These are phyloP conservation scores for Nectriaceae sp. DNA, from an alignment of 2,329 filamentous ascomycete genomes.

Conservation along the genomic window DNA sequence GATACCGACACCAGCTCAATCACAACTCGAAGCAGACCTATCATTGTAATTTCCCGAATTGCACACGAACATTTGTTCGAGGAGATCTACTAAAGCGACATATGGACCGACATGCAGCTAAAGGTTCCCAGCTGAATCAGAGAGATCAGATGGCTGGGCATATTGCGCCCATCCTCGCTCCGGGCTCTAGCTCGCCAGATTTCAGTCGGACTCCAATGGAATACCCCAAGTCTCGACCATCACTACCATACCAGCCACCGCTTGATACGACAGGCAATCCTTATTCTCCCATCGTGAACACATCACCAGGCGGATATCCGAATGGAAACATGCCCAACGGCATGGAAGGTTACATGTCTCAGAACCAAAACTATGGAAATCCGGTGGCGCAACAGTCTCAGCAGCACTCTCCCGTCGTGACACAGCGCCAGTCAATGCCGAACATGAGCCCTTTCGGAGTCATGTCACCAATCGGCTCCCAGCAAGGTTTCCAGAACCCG, in stretches of 20 bases:
- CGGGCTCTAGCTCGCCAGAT: conserved; percentile 50
- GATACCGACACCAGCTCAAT: conserved; percentile 90
- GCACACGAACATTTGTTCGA: conserved; percentile 86
- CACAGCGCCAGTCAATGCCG: conserved; percentile 49
- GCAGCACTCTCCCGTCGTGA: conserved; percentile 40
- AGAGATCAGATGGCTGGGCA: conserved; percentile 57
- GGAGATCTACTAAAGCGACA: conserved; percentile 90
- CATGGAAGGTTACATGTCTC: conserved; percentile 44
- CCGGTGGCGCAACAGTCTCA: conserved; percentile 23
- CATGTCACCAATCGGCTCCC: conserved; percentile 53
- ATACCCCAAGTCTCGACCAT: conserved; percentile 41
- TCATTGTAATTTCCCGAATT: conserved; percentile 88
- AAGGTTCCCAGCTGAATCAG: conserved; percentile 74
- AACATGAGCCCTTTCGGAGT: conserved; percentile 53
- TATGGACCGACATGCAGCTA: conserved; percentile 77
- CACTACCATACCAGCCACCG: conserved; percentile 48
- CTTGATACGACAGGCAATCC: conserved; percentile 46
- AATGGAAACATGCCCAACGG: conserved; percentile 31
- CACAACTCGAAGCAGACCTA: conserved; percentile 96
- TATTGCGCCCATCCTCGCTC: conserved; percentile 41
- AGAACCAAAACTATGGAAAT: conserved; percentile 39
- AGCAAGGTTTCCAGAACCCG: conserved; percentile 51
- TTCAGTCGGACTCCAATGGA: conserved; percentile 37
- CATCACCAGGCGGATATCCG: conserved; percentile 38
- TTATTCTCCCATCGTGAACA: conserved; percentile 48